Conservation (phyloP, 2,329 filamentous ascomycete species). For the Fusarium penzigii region DNA sequence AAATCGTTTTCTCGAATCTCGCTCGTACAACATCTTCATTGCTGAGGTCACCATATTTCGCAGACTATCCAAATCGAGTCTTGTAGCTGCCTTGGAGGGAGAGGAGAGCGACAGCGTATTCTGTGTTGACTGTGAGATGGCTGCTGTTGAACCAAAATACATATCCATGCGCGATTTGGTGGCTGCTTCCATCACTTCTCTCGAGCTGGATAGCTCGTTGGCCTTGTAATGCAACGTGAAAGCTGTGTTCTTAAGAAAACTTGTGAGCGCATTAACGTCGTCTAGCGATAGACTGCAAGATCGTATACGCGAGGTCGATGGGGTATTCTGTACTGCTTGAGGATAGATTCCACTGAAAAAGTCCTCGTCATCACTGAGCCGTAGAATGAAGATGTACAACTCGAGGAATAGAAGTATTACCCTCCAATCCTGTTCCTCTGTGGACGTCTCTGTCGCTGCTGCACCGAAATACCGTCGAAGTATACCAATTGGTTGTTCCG, state of each 20-base stretch:
- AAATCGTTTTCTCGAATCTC: slow-evolving; percentile 86
- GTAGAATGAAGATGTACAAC: slow-evolving; percentile 87
- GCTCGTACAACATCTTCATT: slow-evolving; percentile 85
- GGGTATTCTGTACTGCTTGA: slow-evolving; percentile 37
- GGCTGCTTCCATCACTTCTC: slow-evolving; percentile 19
- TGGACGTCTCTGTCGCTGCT: slow-evolving; percentile 28
- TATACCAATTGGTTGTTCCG: slow-evolving; percentile 30
- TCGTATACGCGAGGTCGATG: slow-evolving; percentile 50
- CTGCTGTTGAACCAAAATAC: slow-evolving; percentile 26
- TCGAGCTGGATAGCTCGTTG: slow-evolving; percentile 53
- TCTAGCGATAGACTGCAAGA: slow-evolving; percentile 68
- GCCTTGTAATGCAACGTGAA: slow-evolving; percentile 88
- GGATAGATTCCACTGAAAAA: slow-evolving; percentile 69
- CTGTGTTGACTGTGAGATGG: slow-evolving; percentile 1
- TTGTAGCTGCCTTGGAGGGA: slow-evolving; percentile 18
- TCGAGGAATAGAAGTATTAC: slow-evolving; percentile 89
- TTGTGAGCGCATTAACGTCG: slow-evolving; percentile 73
- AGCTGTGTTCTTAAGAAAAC: slow-evolving; percentile 86
- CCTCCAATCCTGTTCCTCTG: slow-evolving; percentile 70
- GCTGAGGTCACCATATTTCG: slow-evolving; percentile 78
- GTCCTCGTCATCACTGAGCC: slow-evolving; percentile 94
- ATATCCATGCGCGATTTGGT: slow-evolving; percentile 30
- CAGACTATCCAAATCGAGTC: slow-evolving; percentile 72
- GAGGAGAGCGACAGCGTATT: neutral
- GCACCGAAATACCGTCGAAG: slow-evolving; percentile 34